A percentile compares a stretch with the other conserved stretches of the same genome.
These are phyloP conservation scores for Choricystis sp. DNA, from an alignment of 139 green algal species.

Conservation along the genomic window DNA sequence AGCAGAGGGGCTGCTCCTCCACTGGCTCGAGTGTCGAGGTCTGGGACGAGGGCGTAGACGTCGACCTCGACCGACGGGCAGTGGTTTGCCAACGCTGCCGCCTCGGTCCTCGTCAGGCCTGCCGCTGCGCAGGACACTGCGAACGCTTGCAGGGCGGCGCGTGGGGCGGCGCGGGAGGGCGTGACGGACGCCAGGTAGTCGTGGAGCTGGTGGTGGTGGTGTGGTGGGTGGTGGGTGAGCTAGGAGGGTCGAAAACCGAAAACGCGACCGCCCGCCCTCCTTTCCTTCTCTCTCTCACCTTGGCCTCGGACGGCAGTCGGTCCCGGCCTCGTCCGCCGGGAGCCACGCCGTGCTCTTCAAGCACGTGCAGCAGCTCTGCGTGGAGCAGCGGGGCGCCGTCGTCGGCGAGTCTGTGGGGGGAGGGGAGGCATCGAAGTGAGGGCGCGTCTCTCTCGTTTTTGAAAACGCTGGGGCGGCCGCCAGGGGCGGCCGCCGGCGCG, in stretches of 20 bases:
- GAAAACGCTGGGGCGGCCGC: too few species aligned
- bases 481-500: too few species aligned
- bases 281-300: not conserved
- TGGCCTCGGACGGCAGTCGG: not conserved
- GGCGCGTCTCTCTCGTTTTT: too few species aligned
- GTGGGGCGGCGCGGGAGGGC: not conserved
- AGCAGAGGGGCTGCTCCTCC: too few species aligned
- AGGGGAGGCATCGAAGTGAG: not conserved
- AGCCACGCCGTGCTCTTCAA: not conserved
- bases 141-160: not conserved
- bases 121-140: too few species aligned
- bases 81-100: not conserved
- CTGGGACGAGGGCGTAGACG: not conserved
- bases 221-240: not conserved
- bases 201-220: not conserved
- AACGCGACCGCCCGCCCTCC: not conserved
- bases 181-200: not conserved
- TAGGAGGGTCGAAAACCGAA: not conserved
- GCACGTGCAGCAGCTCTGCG: not conserved
- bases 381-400: not conserved
- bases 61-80: not conserved
- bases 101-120: not conserved
- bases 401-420: not conserved
- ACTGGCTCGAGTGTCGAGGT: not conserved
- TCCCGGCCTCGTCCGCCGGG: too few species aligned